Evolutionary conservation across 495 filamentous ascomycete species (phyloP).

Genomic region (Pseudotulostoma volvatum): DNA sequence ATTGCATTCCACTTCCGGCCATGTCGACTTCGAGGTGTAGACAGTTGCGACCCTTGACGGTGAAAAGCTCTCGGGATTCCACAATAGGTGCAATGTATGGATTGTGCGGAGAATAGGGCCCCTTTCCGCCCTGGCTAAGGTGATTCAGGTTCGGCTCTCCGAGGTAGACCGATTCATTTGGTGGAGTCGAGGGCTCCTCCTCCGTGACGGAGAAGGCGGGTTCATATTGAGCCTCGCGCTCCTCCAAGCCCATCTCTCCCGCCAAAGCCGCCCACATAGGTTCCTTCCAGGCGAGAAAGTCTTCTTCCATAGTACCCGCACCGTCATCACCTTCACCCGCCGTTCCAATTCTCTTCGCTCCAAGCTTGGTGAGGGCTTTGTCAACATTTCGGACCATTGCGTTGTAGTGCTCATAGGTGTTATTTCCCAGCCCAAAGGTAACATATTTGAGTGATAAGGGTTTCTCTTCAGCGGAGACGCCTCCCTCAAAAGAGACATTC

Average conservation of each 20-base stretch:
- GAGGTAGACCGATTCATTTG: constrained; percentile 80
- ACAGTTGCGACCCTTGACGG: constrained; percentile 83
- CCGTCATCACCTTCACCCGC: constrained; percentile 96
- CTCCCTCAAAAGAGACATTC: constrained; percentile 63
- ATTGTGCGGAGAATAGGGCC: constrained; percentile 92
- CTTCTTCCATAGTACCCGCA: constrained; percentile 98
- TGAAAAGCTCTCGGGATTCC: constrained; percentile 82
- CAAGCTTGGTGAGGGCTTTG: constrained; percentile 59
- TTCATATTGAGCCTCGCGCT: constrained; percentile 93
- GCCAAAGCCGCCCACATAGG: constrained; percentile 88
- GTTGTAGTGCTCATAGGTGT: constrained; percentile 99
- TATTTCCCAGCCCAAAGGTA: constrained; percentile 89
- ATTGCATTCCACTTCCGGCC: constrained; percentile 60
- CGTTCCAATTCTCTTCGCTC: constrained; percentile 65
- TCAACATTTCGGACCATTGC: constrained; percentile 90
- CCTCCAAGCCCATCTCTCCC: constrained; percentile 71
- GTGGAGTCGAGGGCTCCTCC: constrained; percentile 51
- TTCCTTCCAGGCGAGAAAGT: constrained; percentile 98
- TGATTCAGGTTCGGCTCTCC: constrained; percentile 96
- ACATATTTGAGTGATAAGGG: constrained; percentile 87
- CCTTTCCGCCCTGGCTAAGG: constrained; percentile 67
- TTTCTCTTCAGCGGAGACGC: constrained; percentile 42
- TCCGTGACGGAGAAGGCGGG: constrained; percentile 76
- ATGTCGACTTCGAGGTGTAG: constrained; percentile 95
- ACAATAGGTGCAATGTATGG: constrained; percentile 90